Conservation (phyloP, 2,329 filamentous ascomycete species). For the Lecanicillium sp. region DNA sequence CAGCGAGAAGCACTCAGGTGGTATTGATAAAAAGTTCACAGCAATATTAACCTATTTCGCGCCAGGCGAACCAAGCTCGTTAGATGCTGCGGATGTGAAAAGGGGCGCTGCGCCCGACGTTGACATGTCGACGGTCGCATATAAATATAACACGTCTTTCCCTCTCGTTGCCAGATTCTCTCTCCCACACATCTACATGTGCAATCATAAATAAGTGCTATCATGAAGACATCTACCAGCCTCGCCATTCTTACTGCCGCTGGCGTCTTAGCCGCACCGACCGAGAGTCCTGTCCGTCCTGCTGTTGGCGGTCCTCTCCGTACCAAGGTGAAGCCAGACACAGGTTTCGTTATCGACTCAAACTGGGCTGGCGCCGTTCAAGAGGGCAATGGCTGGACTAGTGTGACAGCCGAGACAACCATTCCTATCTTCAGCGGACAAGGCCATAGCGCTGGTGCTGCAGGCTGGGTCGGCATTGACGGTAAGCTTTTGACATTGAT, state of each 20-base stretch:
- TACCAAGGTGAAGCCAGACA: neutral
- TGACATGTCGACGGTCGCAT: neutral
- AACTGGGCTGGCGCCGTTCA: too few relatives aligned
- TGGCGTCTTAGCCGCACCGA: neutral
- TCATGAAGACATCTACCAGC: neutral
- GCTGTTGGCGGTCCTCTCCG: neutral
- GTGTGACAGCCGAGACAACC: too few relatives aligned
- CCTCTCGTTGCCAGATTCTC: neutral
- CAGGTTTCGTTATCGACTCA: neutral
- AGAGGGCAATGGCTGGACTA: too few relatives aligned
- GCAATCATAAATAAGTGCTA: neutral
- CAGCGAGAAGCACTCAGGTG: neutral
- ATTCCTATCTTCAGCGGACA: too few relatives aligned
- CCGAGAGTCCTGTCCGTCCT: neutral
- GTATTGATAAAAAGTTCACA: neutral
- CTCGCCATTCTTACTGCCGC: neutral
- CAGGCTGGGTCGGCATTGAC: constrained; percentile 40
- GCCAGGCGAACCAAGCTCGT: neutral
- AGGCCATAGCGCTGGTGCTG: too few relatives aligned
- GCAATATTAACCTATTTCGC: neutral
- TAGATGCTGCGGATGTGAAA: neutral
- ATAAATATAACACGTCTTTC: neutral
- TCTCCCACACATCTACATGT: neutral
- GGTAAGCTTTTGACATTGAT: too few relatives aligned
- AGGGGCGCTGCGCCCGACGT: neutral